Evolutionary conservation across 116 monocot species (phyloP).

Genomic region (Dioscorea cayenensis): DNA sequence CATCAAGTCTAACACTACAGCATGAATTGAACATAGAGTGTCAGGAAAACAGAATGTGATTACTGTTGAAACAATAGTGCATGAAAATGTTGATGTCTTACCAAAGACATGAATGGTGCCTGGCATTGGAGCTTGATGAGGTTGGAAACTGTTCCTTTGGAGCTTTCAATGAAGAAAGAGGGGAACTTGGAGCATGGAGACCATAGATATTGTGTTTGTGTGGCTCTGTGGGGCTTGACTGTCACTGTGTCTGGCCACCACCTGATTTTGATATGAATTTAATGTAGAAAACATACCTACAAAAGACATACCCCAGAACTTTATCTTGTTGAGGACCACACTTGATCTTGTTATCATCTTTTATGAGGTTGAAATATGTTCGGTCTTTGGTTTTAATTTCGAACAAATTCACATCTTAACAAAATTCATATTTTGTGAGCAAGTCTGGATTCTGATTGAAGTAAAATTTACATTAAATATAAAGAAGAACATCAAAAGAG

Average conservation of each 20-base stretch:
- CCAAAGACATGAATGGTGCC: constrained; percentile 64
- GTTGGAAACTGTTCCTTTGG: neutral
- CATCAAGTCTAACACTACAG: constrained; percentile 35
- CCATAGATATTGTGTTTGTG: neutral
- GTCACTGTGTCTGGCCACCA: neutral
- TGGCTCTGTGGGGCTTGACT: too few relatives aligned
- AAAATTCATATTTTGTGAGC: neutral
- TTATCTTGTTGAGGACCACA: too few relatives aligned
- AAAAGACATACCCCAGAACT: neutral
- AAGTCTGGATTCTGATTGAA: too few relatives aligned
- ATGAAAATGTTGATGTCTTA: constrained; percentile 5
- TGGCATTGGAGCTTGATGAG: constrained; percentile 37
- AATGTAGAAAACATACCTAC: neutral
- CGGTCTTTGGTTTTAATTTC: neutral
- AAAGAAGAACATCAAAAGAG: too few relatives aligned
- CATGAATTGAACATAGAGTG: neutral
- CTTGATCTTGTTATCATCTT: neutral
- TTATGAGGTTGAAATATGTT: neutral
- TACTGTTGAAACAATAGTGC: neutral
- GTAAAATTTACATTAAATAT: too few relatives aligned
- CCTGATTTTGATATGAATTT: neutral
- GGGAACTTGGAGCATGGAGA: neutral
- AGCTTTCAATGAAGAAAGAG: neutral
- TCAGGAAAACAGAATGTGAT: neutral
- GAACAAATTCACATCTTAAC: neutral